Evolutionary conservation across 495 filamentous ascomycete genomes (phyloP).

Genomic region (Letharia lupina): DNA sequence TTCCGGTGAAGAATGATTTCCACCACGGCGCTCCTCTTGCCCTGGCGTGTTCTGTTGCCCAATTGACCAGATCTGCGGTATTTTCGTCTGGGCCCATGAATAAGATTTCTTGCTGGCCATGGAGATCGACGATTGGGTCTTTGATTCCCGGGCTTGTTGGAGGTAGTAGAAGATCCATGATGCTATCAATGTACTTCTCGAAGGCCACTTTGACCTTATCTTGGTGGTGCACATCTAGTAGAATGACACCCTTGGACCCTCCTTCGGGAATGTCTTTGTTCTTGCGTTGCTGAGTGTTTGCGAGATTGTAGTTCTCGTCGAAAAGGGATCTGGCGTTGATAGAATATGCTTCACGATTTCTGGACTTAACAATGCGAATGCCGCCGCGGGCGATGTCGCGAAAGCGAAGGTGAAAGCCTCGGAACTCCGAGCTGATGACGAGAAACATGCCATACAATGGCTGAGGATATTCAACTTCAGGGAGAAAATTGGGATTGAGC

Average conservation of each 20-base stretch:
- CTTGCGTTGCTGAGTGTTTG: conserved; percentile 98
- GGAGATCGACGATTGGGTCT: conserved; percentile 91
- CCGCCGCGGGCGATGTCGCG: conserved; percentile 94
- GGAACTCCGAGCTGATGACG: conserved; percentile 91
- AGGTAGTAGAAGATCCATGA: conserved; percentile 85
- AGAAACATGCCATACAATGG: conserved; percentile 97
- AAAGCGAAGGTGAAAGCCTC: conserved; percentile 96
- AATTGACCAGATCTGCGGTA: conserved; percentile 92
- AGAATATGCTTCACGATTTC: conserved; percentile 86
- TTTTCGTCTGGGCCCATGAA: conserved; percentile 99
- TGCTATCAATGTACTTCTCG: conserved; percentile 98
- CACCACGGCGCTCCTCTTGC: conserved; percentile 89
- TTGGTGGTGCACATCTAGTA: conserved; percentile 87
- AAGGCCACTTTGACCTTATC: conserved; percentile 87
- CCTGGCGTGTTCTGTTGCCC: conserved; percentile 92
- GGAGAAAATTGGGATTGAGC: conserved; percentile 80
- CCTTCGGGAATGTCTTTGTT: conserved; percentile 99
- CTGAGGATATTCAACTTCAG: conserved; percentile 84
- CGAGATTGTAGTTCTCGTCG: conserved; percentile 97
- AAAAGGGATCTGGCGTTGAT: conserved; percentile 95
- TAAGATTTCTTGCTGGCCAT: conserved; percentile 88
- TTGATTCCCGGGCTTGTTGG: conserved; percentile 93
- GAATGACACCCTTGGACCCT: conserved; percentile 94
- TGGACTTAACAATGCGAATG: conserved; percentile 96
- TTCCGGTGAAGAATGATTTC: conserved; percentile 99